Conservation (phyloP, 495 filamentous ascomycete genomes). For the Penicillium flavigenum region DNA sequence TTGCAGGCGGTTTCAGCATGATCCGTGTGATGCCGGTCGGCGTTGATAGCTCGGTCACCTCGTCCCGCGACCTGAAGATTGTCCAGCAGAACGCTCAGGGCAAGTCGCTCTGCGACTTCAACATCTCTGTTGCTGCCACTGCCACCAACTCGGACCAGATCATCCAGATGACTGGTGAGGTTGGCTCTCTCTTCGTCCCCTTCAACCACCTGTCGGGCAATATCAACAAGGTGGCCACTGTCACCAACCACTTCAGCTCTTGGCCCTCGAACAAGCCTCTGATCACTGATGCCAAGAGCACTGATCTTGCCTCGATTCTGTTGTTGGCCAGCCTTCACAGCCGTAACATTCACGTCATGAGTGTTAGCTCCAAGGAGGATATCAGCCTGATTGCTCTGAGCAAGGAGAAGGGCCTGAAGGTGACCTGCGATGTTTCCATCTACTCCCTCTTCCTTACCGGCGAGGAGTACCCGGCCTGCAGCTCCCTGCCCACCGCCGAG, state of each 20-base stretch:
- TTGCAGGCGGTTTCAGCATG: constrained; percentile 80
- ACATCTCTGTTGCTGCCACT: constrained; percentile 80
- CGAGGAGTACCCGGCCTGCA: constrained; percentile 69
- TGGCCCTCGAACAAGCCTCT: constrained; percentile 84
- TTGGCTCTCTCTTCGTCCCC: constrained; percentile 82
- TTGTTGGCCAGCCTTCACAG: constrained; percentile 79
- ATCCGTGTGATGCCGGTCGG: constrained; percentile 79
- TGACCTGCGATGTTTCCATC: constrained; percentile 82
- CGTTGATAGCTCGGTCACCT: constrained; percentile 68
- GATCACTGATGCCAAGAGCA: constrained; percentile 81
- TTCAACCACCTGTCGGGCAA: constrained; percentile 86
- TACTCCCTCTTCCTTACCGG: constrained; percentile 78
- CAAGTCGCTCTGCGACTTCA: constrained; percentile 75
- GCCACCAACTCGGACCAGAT: constrained; percentile 75
- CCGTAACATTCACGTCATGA: constrained; percentile 81
- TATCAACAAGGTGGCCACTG: constrained; percentile 81
- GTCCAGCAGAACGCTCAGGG: constrained; percentile 73
- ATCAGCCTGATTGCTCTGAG: constrained; percentile 76
- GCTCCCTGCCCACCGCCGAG: constrained; percentile 62
- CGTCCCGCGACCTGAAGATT: constrained; percentile 67
- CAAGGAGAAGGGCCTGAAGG: constrained; percentile 79
- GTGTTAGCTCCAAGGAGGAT: constrained; percentile 78
- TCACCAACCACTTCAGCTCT: constrained; percentile 75
- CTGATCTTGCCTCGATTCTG: constrained; percentile 76
- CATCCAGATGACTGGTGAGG: constrained; percentile 67